Evolutionary conservation across 768 basidiomycete genomes (phyloP).

Genomic region (Tephrocybe rancida): DNA sequence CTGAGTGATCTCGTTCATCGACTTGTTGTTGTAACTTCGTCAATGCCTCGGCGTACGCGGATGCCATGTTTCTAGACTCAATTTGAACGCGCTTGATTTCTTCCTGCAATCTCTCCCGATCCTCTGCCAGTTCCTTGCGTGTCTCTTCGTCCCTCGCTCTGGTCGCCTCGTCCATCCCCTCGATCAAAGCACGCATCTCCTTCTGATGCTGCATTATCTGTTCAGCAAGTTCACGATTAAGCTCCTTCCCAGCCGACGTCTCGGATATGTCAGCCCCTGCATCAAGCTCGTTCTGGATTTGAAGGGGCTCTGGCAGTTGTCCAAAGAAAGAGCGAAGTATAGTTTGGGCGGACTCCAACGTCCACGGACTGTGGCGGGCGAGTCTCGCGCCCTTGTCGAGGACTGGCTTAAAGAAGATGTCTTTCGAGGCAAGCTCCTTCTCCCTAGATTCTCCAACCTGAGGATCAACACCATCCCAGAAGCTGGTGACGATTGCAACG

Average conservation of each 20-base stretch:
- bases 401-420: conserved; percentile 54
- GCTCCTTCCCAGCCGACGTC: conserved; percentile 55
- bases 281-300: conserved; percentile 58
- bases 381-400: conserved; percentile 50
- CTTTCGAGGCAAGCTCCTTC: conserved; percentile 38
- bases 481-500: conserved; percentile 14
- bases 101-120: conserved; percentile 42
- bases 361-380: conserved; percentile 41
- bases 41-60: conserved; percentile 40
- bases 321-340: conserved; percentile 45
- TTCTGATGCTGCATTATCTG: conserved; percentile 46
- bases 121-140: conserved; percentile 43
- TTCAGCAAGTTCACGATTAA: conserved; percentile 49
- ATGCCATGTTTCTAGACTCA: conserved; percentile 41
- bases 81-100: conserved; percentile 44
- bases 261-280: conserved; percentile 48
- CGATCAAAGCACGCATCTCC: conserved; percentile 48
- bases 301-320: conserved; percentile 42
- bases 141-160: conserved; percentile 48
- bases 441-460: conserved; percentile 36
- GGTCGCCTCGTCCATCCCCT: conserved; percentile 49
- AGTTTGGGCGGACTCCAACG: conserved; percentile 38
- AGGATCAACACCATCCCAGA: conserved; percentile 11
- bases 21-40: conserved; percentile 27
- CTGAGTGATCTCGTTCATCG: conserved; percentile 23